Conservation (phyloP, 352 stramenopile species). For the Pythium phragmitis region DNA sequence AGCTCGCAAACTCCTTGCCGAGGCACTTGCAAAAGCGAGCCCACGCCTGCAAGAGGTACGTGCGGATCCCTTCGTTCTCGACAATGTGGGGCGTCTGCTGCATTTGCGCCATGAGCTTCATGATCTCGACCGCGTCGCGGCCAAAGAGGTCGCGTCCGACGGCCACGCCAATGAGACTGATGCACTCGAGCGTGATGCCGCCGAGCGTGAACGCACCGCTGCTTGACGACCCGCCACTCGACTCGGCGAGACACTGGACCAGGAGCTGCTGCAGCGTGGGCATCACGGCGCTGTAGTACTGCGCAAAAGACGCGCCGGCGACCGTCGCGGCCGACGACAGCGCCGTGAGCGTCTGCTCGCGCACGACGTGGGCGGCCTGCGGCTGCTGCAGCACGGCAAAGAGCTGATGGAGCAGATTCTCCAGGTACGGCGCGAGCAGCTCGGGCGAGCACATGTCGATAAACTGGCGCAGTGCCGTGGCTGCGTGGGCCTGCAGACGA, state of each 20-base stretch:
- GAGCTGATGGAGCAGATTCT: conserved; percentile 65
- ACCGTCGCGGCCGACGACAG: conserved; percentile 80
- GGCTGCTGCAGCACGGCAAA: conserved; percentile 64
- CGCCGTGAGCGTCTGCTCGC: conserved; percentile 78
- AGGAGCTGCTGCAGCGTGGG: conserved; percentile 74
- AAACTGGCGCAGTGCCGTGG: conserved; percentile 78
- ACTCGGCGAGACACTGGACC: conserved; percentile 58
- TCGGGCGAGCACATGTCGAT: conserved; percentile 76
- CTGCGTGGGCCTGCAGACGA: conserved; percentile 71
- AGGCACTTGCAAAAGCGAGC: conserved; percentile 76
- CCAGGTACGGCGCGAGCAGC: conserved; percentile 70
- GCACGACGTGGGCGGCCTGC: conserved; percentile 54
- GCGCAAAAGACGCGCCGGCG: conserved; percentile 54
- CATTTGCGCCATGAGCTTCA: conserved; percentile 87
- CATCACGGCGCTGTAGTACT: conserved; percentile 77
- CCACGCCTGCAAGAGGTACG: conserved; percentile 82
- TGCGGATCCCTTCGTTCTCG: conserved; percentile 80
- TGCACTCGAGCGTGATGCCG: conserved; percentile 85
- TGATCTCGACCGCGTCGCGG: conserved; percentile 61
- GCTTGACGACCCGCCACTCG: conserved; percentile 22
- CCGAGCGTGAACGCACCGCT: conserved; percentile 68
- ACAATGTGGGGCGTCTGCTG: conserved; percentile 77
- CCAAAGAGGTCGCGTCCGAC: conserved; percentile 78
- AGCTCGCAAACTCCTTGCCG: conserved; percentile 74
- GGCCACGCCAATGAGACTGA: conserved; percentile 75